A percentile compares a stretch with the other conserved stretches of the same genome.
These are phyloP conservation scores for Sclerotinia minor DNA, from an alignment of 2,329 filamentous ascomycete species.

Conservation along the genomic window DNA sequence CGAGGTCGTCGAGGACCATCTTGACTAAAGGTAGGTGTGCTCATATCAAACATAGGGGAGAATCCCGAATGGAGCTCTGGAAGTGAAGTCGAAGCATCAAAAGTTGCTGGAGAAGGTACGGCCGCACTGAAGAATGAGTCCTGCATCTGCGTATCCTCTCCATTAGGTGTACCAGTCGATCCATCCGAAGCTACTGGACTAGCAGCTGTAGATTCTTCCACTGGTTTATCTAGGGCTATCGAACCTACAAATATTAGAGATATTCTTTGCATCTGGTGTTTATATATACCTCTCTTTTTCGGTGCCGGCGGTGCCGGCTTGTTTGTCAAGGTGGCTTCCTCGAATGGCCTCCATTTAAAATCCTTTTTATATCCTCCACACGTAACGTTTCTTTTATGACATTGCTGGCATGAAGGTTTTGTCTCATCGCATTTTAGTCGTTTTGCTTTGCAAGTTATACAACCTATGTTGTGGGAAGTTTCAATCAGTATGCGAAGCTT, in stretches of 20 bases:
- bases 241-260: conserved; percentile 35
- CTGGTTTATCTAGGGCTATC: conserved; percentile 30
- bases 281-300: conserved; percentile 36
- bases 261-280: background rate
- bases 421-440: conserved; percentile 73
- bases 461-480: conserved; percentile 51
- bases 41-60: conserved; percentile 40
- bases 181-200: conserved; percentile 36
- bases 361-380: conserved; percentile 75
- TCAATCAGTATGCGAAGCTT: conserved; percentile 26
- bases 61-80: conserved; percentile 37
- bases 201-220: conserved; percentile 26
- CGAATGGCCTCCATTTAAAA: conserved; percentile 73
- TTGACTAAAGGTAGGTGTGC: conserved; percentile 37
- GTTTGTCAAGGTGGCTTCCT: conserved; percentile 57
- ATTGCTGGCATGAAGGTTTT: conserved; percentile 67
- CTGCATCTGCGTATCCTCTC: conserved; percentile 37
- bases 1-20: conserved; percentile 32
- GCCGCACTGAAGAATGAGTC: conserved; percentile 39
- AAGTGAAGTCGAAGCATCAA: conserved; percentile 24
- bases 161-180: conserved; percentile 34
- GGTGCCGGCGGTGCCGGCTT: conserved; percentile 40
- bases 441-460: conserved; percentile 72
- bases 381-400: conserved; percentile 61
- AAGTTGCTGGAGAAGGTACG: conserved; percentile 32